Evolutionary conservation across 1,284 basidiomycete species (phyloP), one percentile per base, ranked within the genome.

Genomic region (Papiliotrema laurentii): DNA sequence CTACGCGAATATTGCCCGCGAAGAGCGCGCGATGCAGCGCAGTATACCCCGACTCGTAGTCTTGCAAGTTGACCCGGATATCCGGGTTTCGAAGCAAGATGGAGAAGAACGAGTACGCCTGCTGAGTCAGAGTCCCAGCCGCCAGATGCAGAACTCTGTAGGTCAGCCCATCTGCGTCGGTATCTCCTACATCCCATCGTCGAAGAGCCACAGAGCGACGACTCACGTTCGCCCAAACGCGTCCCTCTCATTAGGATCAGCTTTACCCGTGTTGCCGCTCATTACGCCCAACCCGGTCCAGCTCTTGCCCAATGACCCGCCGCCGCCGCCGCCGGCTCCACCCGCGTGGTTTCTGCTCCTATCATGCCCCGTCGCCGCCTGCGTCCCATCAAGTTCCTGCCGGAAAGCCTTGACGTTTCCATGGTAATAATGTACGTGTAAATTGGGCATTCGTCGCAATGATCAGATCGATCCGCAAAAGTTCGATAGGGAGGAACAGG

Each of bases 11-110:
- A 67, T 98, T 94, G 3, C 89, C 92, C 26, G 78, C 74, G 68
- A 96, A 98, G 51, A 97, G 74, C 1, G 93, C 90, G 41, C 91
- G 79, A 68, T 99, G 96, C 19, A 98, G 77, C 2, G 94, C 81
- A 0, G 92, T 96, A 85, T 92, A 97, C 49, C 86, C 85, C 54
- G 81, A 89, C 77, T 96, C 93, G 47, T 70, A 71, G 71, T 99
- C 94, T 50, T 79, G 76, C 6, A 87, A 56, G 60, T 98, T 98
- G 65, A 92, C 81, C 54, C 89, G 85, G 66, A 93, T 64, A 25
- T 68, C 58, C 1, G 88, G 84, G 59, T 90, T 85, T 10, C 82
- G 80, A 43, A 97, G 79, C n/a, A 97, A 77, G 43, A 87, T 77
- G 43, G 83, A 78, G 43, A 92, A 81, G 70, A 87, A 97, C 64